Conservation (phyloP, 306 rosid species). For the Pyrus bretschneideri region DNA sequence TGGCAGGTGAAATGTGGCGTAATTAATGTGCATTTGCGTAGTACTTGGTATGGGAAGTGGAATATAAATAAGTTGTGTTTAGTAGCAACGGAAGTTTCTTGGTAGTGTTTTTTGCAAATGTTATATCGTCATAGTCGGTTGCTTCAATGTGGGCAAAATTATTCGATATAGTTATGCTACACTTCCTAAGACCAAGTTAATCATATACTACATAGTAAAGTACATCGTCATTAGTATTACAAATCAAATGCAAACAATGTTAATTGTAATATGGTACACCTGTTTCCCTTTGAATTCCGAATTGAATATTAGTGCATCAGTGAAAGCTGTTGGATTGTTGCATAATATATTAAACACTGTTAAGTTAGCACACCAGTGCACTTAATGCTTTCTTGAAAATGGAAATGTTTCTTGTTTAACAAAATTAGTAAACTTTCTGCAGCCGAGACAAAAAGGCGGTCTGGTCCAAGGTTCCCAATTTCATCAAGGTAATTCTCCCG, state of each 20-base stretch:
- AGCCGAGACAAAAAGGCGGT: slow-evolving; percentile 87
- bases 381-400: background rate
- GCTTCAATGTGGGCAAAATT: background rate
- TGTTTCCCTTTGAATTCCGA: background rate
- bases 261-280: background rate
- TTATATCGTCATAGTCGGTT: background rate
- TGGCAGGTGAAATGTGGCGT: background rate
- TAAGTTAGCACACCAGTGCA: background rate
- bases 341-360: background rate
- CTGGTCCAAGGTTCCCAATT: slow-evolving; percentile 76
- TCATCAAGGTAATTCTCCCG: slow-evolving; percentile 59
- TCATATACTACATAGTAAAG: background rate
- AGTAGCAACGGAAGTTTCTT: background rate
- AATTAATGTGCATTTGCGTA: background rate
- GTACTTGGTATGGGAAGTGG: background rate
- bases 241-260: background rate
- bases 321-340: background rate
- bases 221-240: background rate
- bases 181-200: background rate
- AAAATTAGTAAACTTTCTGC: slow-evolving; percentile 28
- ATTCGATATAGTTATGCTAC: background rate
- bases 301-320: background rate
- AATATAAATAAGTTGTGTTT: background rate
- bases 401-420: slow-evolving; percentile 9
- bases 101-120: background rate